Evolutionary conservation across 768 basidiomycete species (phyloP), one percentile per base, ranked within the genome.

Genomic region (Boletus barrowsii): DNA sequence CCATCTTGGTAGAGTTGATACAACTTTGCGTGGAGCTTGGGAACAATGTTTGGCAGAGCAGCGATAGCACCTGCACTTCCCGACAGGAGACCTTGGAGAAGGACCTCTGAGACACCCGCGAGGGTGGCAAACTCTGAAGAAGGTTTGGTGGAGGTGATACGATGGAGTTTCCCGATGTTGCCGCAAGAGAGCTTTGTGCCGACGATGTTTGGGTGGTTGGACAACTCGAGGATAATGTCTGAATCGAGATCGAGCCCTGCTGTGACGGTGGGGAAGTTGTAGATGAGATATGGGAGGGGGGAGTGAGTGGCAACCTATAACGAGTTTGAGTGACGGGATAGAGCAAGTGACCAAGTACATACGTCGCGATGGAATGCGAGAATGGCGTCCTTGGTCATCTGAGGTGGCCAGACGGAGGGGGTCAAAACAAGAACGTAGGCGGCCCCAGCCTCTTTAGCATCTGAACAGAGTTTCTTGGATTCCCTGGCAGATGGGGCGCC

Each of bases 141-240:
- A 7, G 81, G 70, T 57, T 83, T 82, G 33, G 79, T 73, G 5
- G 83, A 80, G 13, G 86, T 80, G 42, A 93, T 75, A 17, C 91
- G 84, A 50, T 87, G 83, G 42, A 91, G 82, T 69, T 93, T 94
- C 20, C 90, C 90, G 53, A 94, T 83, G 61, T 84, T 87, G 5
- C 87, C 90, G 66, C 90, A 93, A 32, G 92, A 93, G 22, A 94
- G 77, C 72, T 89, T 93, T 47, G 81, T 84, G 54, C 92, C 92
- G 55, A 93, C 87, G 59, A 91, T 90, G 71, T 93, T 93, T 7
- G 88, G 88, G 66, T 92, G 90, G 42, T 79, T 69, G 4, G 87
- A 84, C 33, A 94, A 79, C 17, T 77, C 74, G 47, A 76, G 76
- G 62, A 95, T 79, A 47, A 79, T 78, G 68, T 93, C 90, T 0